Conservation (phyloP, 2,329 filamentous ascomycete genomes). For the Leptosphaerulina australis region DNA sequence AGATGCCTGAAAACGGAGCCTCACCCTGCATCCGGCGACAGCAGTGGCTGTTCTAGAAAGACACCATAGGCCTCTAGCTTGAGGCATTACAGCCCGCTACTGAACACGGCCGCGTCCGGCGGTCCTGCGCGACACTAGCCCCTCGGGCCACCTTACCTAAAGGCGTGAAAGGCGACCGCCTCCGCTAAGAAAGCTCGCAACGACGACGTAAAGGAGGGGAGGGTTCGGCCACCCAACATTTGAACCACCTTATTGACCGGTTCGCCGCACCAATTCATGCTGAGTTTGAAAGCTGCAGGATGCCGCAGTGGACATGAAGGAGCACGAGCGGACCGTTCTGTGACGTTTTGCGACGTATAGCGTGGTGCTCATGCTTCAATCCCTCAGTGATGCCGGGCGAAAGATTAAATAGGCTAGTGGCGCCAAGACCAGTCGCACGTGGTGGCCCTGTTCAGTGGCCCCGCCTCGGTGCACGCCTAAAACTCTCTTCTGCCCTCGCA, state of each 20-base stretch:
- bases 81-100: constrained; percentile 25
- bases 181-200: constrained; percentile 23
- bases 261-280: background rate
- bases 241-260: background rate
- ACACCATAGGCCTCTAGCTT: constrained; percentile 27
- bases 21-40: constrained; percentile 26
- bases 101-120: constrained; percentile 21
- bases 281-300: background rate
- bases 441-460: constrained; percentile 28
- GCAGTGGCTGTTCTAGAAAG: constrained; percentile 33
- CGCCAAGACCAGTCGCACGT: constrained; percentile 27
- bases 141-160: constrained; percentile 32
- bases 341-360: constrained; percentile 15
- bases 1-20: constrained; percentile 18
- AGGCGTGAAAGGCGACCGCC: constrained; percentile 17
- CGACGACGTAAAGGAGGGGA: constrained; percentile 21
- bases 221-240: background rate
- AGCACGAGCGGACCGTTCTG: constrained; percentile 12
- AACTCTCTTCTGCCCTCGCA: constrained; percentile 9
- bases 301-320: background rate
- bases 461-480: constrained; percentile 10
- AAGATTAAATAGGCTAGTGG: constrained; percentile 1
- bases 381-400: constrained; percentile 6
- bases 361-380: constrained; percentile 13
- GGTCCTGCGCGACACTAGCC: constrained; percentile 23